Evolutionary conservation across 176 grass and related monocot species (phyloP).

Genomic region (Bonia amplexicaulis): DNA sequence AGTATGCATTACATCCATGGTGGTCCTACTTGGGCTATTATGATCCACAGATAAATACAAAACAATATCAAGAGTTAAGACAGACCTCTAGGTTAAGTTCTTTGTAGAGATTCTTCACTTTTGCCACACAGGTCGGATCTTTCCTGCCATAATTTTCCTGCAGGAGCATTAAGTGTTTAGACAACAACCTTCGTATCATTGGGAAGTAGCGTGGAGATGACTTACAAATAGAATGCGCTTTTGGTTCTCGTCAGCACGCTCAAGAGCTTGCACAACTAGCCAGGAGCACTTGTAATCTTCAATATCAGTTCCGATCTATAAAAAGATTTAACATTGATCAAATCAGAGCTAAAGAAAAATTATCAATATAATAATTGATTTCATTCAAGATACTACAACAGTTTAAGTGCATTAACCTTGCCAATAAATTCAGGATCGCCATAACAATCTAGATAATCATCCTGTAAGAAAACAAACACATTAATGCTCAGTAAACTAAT

Average conservation of each 20-base stretch:
- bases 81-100: slow-evolving; percentile 89
- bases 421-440: slow-evolving; percentile 91
- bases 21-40: background rate
- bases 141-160: slow-evolving; percentile 98
- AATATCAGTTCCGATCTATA: slow-evolving; percentile 95
- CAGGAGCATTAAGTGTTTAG: background rate
- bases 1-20: background rate
- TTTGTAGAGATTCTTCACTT: slow-evolving; percentile 86
- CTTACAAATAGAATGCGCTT: slow-evolving; percentile 67
- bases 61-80: slow-evolving; percentile 20
- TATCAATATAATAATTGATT: background rate
- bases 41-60: background rate
- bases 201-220: background rate
- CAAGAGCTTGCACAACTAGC: slow-evolving; percentile 93
- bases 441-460: slow-evolving; percentile 93
- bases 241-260: slow-evolving; percentile 56
- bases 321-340: slow-evolving; percentile 1
- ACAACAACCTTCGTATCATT: background rate
- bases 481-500: slow-evolving; percentile 22
- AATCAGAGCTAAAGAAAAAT: background rate
- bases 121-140: slow-evolving; percentile 70
- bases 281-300: slow-evolving; percentile 99
- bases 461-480: slow-evolving; percentile 49
- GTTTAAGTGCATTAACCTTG: slow-evolving; percentile 54
- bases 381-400: background rate